phyloP scores from a whole-genome alignment of 805 yeast genomes.

The Nakazawaea ishiwadae region DNA sequence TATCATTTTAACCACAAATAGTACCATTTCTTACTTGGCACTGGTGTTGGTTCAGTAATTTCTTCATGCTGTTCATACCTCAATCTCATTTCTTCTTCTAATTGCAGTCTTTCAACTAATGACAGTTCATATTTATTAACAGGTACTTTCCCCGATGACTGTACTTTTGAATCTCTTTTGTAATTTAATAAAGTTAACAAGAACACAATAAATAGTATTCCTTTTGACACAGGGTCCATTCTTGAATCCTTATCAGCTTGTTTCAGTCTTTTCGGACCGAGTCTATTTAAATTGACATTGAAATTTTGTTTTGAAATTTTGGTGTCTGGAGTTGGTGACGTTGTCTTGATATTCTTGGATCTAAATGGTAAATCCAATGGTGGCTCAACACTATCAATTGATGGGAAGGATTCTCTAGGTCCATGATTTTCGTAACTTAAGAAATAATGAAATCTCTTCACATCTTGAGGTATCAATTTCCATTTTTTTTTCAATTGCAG shows the following conservation, averaged over 20 bases:
- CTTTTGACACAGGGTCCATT: constrained; percentile 55
- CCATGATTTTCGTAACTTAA: constrained; percentile 71
- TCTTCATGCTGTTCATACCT: constrained; percentile 18
- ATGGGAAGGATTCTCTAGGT: constrained; percentile 51
- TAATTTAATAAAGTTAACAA: constrained; percentile 47
- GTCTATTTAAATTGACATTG: constrained; percentile 28
- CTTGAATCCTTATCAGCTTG: constrained; percentile 42
- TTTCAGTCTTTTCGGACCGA: constrained; percentile 36
- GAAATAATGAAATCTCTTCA: constrained; percentile 55
- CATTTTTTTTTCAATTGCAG: constrained; percentile 46
- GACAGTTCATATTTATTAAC: constrained; percentile 21
- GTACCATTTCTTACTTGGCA: constrained; percentile 38
- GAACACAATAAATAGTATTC: constrained; percentile 44
- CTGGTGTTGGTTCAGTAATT: constrained; percentile 11
- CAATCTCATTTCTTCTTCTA: constrained; percentile 18
- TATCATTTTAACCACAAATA: constrained; percentile 41
- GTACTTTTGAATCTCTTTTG: constrained; percentile 43
- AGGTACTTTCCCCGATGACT: constrained; percentile 25
- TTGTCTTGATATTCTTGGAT: constrained; percentile 31
- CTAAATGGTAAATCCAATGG: constrained; percentile 63
- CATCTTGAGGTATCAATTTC: constrained; percentile 42
- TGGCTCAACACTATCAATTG: constrained; percentile 34
- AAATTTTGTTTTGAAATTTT: constrained; percentile 32
- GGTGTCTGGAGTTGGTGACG: constrained; percentile 19
- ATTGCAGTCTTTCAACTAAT: constrained; percentile 13